These are phyloP conservation scores for Paraphoma chrysanthemicola DNA, from an alignment of 2,329 filamentous ascomycete species.

Conservation along the genomic window DNA sequence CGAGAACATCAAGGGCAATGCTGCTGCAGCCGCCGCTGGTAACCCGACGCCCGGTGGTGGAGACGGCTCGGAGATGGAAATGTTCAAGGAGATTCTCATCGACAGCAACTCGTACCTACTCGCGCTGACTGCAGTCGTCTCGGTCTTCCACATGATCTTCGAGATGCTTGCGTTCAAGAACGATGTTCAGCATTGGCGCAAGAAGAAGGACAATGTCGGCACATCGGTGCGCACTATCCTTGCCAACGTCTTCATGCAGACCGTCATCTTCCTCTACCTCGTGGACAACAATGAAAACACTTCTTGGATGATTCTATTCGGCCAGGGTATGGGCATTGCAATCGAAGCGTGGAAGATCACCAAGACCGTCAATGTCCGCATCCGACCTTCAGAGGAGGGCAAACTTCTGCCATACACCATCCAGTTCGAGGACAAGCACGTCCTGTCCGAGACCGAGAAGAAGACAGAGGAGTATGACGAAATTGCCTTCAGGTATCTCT, in stretches of 20 bases:
- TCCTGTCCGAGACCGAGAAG: slow-evolving; percentile 91
- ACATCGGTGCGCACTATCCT: slow-evolving; percentile 96
- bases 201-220: slow-evolving; percentile 99
- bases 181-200: slow-evolving; percentile 96
- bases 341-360: slow-evolving; percentile 95
- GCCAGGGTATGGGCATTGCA: slow-evolving; percentile 83
- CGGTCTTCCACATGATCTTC: slow-evolving; percentile 89
- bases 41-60: slow-evolving; percentile 75
- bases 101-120: slow-evolving; percentile 94
- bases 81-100: slow-evolving; percentile 93
- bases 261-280: slow-evolving; percentile 93
- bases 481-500: slow-evolving; percentile 97
- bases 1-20: slow-evolving; percentile 82
- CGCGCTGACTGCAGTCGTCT: slow-evolving; percentile 82
- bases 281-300: slow-evolving; percentile 98
- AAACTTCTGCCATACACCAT: slow-evolving; percentile 80
- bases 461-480: slow-evolving; percentile 99
- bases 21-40: slow-evolving; percentile 76
- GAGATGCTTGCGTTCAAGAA: slow-evolving; percentile 97
- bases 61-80: slow-evolving; percentile 92
- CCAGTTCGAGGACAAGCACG: slow-evolving; percentile 94
- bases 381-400: slow-evolving; percentile 72
- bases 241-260: slow-evolving; percentile 97
- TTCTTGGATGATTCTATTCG: slow-evolving; percentile 97
- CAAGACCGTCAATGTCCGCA: slow-evolving; percentile 86